A percentile compares a stretch with the other conserved stretches of the same genome.
Conservation (phyloP, 1,284 basidiomycete species). For the Austropuccinia psidii region DNA sequence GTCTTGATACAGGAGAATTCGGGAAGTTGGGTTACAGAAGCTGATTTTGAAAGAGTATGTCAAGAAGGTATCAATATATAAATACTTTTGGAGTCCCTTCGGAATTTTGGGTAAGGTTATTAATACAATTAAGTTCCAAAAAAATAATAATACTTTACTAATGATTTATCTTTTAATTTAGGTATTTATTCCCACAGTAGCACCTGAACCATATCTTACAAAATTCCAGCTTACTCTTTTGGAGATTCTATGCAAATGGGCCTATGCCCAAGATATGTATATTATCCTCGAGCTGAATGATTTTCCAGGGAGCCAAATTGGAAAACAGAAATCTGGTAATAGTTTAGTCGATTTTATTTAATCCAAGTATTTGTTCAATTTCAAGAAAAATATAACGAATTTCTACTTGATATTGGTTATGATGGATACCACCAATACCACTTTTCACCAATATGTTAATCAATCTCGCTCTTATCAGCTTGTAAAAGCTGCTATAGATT, state of each 20-base stretch:
- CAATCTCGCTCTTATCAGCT: conserved; percentile 42
- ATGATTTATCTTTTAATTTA: no score
- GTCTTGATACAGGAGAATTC: conserved; percentile 45
- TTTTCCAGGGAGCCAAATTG: conserved; percentile 49
- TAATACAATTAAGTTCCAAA: background rate
- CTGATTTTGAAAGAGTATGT: conserved; percentile 46
- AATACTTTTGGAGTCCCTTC: conserved; percentile 12
- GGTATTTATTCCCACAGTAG: conserved; percentile 15
- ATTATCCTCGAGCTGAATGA: conserved; percentile 50
- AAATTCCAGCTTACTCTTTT: conserved; percentile 43
- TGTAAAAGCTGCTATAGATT: conserved; percentile 42
- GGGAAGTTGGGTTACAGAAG: conserved; percentile 48
- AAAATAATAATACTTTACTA: conserved; percentile 38
- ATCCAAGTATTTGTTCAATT: no score
- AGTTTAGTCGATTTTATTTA: background rate
- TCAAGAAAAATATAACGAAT: no score
- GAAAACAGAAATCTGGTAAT: conserved; percentile 43
- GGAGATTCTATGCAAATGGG: conserved; percentile 39
- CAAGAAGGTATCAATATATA: conserved; percentile 38
- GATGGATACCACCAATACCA: conserved; percentile 36
- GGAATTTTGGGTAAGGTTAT: conserved; percentile 34
- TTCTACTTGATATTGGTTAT: background rate
- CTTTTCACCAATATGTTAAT: conserved; percentile 40
- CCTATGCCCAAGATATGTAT: conserved; percentile 48
- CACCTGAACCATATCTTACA: conserved; percentile 43